Conservation (phyloP, 2,329 filamentous ascomycete species). For the Hymenoscyphus infarciens region DNA sequence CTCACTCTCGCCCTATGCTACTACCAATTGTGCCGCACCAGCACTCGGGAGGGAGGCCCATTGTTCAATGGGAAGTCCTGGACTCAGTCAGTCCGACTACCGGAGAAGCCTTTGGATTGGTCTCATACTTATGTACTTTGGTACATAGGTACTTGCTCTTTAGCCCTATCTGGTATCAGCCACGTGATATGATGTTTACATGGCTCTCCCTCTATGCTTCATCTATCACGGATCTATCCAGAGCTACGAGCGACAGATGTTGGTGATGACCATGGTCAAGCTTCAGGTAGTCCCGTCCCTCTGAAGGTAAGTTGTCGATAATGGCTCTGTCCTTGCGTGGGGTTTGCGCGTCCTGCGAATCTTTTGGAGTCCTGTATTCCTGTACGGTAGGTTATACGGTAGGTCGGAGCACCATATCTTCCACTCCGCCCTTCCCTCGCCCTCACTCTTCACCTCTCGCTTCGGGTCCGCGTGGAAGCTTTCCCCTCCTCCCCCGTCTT, state of each 20-base stretch:
- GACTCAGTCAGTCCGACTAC: neutral
- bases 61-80: neutral
- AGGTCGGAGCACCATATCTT: neutral
- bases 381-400: constrained; percentile 5
- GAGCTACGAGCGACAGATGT: neutral
- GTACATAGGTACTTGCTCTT: neutral
- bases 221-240: neutral
- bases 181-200: neutral
- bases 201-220: neutral
- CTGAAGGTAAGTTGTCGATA: neutral
- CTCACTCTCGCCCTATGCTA: neutral
- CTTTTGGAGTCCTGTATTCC: constrained; percentile 1
- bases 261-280: neutral
- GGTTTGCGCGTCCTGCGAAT: neutral
- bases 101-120: neutral
- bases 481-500: neutral
- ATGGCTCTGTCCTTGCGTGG: neutral
- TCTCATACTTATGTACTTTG: neutral
- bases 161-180: neutral
- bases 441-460: neutral
- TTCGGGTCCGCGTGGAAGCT: neutral
- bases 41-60: neutral
- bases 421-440: neutral
- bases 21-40: neutral
- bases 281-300: neutral